These are phyloP conservation scores for Skeletonema grethae DNA, from an alignment of 108 stramenopile species.

Conservation along the genomic window DNA sequence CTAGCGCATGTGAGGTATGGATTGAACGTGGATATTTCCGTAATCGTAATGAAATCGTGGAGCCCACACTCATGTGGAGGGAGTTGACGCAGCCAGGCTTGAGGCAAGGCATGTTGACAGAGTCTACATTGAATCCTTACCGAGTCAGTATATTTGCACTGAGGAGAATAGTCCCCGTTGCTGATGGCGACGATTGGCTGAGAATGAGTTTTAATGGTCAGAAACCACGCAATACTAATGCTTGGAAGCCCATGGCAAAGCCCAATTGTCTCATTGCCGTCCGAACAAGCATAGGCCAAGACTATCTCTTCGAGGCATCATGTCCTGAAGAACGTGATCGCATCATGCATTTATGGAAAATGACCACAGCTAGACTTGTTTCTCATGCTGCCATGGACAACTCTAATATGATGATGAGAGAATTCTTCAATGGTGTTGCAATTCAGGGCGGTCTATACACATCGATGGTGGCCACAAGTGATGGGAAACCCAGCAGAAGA, in stretches of 20 bases:
- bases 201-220: not conserved
- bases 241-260: conserved; percentile 20
- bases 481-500: not conserved
- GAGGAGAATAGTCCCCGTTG: conserved; percentile 31
- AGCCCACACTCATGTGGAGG: conserved; percentile 78
- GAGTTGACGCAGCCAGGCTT: conserved; percentile 48
- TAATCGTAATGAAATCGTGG: conserved; percentile 57
- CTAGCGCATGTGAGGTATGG: conserved; percentile 49
- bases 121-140: conserved; percentile 24
- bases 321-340: conserved; percentile 34
- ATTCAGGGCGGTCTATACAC: conserved; percentile 13
- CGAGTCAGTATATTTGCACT: conserved; percentile 35
- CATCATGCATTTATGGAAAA: conserved; percentile 51
- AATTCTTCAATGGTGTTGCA: conserved; percentile 43
- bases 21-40: conserved; percentile 73
- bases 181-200: conserved; percentile 4
- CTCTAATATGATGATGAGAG: conserved; percentile 35
- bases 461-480: conserved; percentile 1
- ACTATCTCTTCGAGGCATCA: conserved; percentile 42
- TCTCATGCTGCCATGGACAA: conserved; percentile 41
- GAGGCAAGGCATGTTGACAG: conserved; percentile 4
- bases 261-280: conserved; percentile 35
- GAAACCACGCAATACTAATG: conserved; percentile 1
- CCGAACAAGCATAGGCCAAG: conserved; percentile 32
- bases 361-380: conserved; percentile 45